These are phyloP conservation scores for Rubroboletus pulcherrimus DNA, from an alignment of 768 basidiomycete species.

Conservation along the genomic window DNA sequence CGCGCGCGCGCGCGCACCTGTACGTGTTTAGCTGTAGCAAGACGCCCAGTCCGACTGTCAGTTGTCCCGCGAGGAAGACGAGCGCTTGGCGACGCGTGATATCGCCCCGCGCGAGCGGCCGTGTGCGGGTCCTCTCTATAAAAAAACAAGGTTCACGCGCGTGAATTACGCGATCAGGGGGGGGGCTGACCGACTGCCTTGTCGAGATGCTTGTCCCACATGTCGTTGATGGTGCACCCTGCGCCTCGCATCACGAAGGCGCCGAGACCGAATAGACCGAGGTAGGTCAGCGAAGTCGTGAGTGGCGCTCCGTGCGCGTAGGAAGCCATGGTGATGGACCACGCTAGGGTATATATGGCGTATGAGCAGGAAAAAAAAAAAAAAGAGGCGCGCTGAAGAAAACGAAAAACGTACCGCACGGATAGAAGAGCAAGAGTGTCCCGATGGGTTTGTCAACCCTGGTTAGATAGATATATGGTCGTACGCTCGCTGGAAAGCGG, in stretches of 20 bases:
- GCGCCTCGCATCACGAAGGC: slow-evolving; percentile 96
- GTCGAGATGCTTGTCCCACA: slow-evolving; percentile 96
- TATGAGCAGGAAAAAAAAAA: neutral
- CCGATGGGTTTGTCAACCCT: slow-evolving; percentile 97
- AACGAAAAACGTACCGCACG: slow-evolving; percentile 67
- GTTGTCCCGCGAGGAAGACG: slow-evolving; percentile 76
- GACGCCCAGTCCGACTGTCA: slow-evolving; percentile 79
- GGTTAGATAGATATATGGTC: slow-evolving; percentile 82
- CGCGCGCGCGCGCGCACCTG: slow-evolving; percentile 47
- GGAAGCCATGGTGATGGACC: slow-evolving; percentile 97
- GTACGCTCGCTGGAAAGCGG: slow-evolving; percentile 50
- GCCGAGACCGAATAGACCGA: slow-evolving; percentile 82
- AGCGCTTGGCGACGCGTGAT: slow-evolving; percentile 73
- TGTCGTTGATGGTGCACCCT: slow-evolving; percentile 97
- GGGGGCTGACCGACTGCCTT: slow-evolving; percentile 70
- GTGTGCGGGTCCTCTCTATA: slow-evolving; percentile 79
- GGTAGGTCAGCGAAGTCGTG: slow-evolving; percentile 67
- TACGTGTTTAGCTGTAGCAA: slow-evolving; percentile 93
- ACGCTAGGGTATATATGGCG: slow-evolving; percentile 50
- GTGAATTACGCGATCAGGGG: neutral
- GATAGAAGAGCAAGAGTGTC: slow-evolving; percentile 85
- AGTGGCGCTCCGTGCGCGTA: slow-evolving; percentile 70
- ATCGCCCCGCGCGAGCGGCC: slow-evolving; percentile 85
- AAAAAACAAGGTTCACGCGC: neutral
- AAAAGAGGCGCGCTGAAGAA: neutral